These are phyloP conservation scores for Iberis pinnata DNA, from an alignment of 345 rosid species.

Conservation along the genomic window DNA sequence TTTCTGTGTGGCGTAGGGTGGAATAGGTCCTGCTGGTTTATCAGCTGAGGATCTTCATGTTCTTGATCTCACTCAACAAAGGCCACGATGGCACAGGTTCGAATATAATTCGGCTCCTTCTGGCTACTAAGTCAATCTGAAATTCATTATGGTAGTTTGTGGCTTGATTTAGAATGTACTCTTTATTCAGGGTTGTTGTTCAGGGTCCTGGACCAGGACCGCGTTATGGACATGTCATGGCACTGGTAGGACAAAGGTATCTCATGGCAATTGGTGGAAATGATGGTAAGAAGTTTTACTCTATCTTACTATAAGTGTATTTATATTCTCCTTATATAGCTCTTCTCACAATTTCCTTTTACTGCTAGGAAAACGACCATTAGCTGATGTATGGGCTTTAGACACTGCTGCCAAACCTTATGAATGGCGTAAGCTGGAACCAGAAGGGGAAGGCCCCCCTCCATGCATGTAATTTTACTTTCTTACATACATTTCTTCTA, in stretches of 20 bases:
- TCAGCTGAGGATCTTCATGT: constrained; percentile 99
- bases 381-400: constrained; percentile 99
- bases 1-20: constrained; percentile 60
- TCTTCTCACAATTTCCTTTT: not conserved
- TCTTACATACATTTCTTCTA: constrained; percentile 1
- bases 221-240: constrained; percentile 99
- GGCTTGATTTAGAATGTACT: constrained; percentile 20
- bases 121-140: not conserved
- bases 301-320: constrained; percentile 13
- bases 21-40: constrained; percentile 98
- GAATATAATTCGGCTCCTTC: not conserved
- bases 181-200: constrained; percentile 75
- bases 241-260: constrained; percentile 97
- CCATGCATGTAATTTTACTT: constrained; percentile 81
- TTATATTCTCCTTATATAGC: constrained; percentile 15
- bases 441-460: constrained; percentile 99
- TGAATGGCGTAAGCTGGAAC: constrained; percentile 99
- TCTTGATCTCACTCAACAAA: constrained; percentile 91
- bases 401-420: constrained; percentile 99
- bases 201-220: constrained; percentile 99
- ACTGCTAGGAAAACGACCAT: constrained; percentile 78
- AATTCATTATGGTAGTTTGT: not conserved
- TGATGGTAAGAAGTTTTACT: constrained; percentile 55
- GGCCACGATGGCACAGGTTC: constrained; percentile 97
- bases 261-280: constrained; percentile 99